Conservation (phyloP, 2,329 filamentous ascomycete genomes). For the Didymosphaeria variabile region DNA sequence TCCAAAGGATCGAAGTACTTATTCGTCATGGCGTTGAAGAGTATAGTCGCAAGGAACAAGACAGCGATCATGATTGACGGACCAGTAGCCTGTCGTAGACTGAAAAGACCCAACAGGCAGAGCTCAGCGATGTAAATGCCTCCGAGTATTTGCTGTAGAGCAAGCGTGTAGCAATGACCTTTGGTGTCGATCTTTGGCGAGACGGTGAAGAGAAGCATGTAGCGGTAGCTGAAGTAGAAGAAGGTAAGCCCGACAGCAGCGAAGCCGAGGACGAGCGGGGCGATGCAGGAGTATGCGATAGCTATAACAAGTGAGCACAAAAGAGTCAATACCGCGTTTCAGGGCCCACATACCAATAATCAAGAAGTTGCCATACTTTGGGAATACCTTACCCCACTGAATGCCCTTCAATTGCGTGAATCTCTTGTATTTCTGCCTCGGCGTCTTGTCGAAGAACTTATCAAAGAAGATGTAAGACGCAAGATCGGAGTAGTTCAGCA, state of each 20-base stretch:
- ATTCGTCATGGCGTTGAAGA: constrained; percentile 47
- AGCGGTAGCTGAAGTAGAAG: constrained; percentile 88
- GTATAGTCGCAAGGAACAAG: constrained; percentile 42
- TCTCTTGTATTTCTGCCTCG: constrained; percentile 56
- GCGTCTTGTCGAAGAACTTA: constrained; percentile 77
- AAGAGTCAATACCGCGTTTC: not conserved
- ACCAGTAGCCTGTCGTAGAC: constrained; percentile 43
- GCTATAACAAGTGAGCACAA: constrained; percentile 56
- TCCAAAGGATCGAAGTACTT: constrained; percentile 47
- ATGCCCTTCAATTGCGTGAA: constrained; percentile 45
- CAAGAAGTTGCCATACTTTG: constrained; percentile 52
- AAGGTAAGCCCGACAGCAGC: constrained; percentile 79
- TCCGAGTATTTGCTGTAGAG: constrained; percentile 83
- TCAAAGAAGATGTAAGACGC: constrained; percentile 78
- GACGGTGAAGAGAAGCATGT: constrained; percentile 89
- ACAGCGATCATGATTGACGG: constrained; percentile 42
- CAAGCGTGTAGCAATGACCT: constrained; percentile 86
- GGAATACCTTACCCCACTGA: constrained; percentile 52
- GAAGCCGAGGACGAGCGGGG: constrained; percentile 84
- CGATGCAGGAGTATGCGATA: constrained; percentile 86
- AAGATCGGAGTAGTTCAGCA: constrained; percentile 79
- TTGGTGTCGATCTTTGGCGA: constrained; percentile 86
- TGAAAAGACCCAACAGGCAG: constrained; percentile 86
- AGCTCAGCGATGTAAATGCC: constrained; percentile 85
- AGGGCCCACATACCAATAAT: constrained; percentile 48